These are phyloP conservation scores for Arthrobotrys pseudoclavata DNA, from an alignment of 2,329 filamentous ascomycete genomes.

Conservation along the genomic window DNA sequence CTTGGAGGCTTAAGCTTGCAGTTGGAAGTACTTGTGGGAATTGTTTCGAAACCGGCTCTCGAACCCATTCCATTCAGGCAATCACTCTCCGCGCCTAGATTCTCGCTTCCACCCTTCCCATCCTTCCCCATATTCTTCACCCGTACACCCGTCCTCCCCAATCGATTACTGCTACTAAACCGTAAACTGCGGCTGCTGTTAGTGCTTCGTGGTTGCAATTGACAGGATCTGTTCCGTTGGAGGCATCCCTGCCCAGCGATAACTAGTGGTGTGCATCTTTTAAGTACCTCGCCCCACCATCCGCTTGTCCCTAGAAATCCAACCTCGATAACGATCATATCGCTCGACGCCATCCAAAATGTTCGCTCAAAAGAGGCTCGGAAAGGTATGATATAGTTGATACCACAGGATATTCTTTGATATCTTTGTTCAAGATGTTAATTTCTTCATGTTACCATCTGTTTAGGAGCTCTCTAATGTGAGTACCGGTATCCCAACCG, in stretches of 20 bases:
- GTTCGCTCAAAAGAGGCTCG: constrained; percentile 65
- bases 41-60: constrained; percentile 12
- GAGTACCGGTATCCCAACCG: constrained; percentile 59
- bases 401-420: not conserved
- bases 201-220: constrained; percentile 25
- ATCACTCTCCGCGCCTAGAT: constrained; percentile 10
- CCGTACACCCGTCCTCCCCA: not conserved
- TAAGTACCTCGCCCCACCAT: constrained; percentile 37
- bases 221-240: constrained; percentile 21
- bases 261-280: constrained; percentile 5
- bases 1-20: not conserved
- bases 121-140: constrained; percentile 8
- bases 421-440: constrained; percentile 59
- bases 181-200: constrained; percentile 1
- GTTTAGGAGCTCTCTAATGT: constrained; percentile 72
- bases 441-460: constrained; percentile 48
- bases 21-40: not conserved
- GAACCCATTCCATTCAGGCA: constrained; percentile 13
- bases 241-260: constrained; percentile 31
- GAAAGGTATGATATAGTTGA: constrained; percentile 64
- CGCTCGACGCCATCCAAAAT: constrained; percentile 52
- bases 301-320: constrained; percentile 8
- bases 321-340: constrained; percentile 31
- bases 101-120: constrained; percentile 3
- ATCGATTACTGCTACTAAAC: not conserved